Percentiles rank a stretch among this genome's conserved stretches.
phyloP scores from a whole-genome alignment of 208 protist genomes.

The Strigomonas galati region DNA sequence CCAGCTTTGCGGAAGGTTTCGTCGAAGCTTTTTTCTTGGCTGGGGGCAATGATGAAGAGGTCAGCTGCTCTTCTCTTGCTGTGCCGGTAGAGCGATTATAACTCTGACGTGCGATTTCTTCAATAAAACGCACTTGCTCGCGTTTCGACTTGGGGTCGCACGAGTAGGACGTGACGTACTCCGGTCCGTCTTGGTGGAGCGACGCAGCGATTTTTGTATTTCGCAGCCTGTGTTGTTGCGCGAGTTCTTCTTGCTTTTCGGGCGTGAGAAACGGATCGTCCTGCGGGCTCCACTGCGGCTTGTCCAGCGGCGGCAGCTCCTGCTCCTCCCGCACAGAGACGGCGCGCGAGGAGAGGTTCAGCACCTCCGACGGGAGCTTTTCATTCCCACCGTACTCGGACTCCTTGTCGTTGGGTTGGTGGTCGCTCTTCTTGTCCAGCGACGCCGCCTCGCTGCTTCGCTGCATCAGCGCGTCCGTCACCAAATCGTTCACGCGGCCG shows the following conservation, averaged over 20 bases:
- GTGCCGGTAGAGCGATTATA: background rate
- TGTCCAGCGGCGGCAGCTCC: background rate
- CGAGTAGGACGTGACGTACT: slow-evolving; percentile 67
- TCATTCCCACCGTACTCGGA: background rate
- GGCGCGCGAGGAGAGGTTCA: background rate
- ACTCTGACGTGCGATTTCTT: slow-evolving; percentile 32
- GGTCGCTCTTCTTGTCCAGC: background rate
- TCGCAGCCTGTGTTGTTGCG: slow-evolving; percentile 21
- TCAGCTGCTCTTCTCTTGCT: background rate
- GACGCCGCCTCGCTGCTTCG: background rate
- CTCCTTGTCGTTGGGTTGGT: background rate
- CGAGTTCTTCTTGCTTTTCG: slow-evolving; percentile 18
- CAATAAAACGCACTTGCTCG: slow-evolving; percentile 78
- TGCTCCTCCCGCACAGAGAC: background rate
- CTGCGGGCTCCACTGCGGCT: background rate
- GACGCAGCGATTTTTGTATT: slow-evolving; percentile 48
- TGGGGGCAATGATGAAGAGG: background rate
- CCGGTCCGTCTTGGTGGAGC: slow-evolving; percentile 59
- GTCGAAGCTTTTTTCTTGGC: background rate
- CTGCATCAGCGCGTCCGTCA: slow-evolving; percentile 51
- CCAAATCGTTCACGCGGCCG: slow-evolving; percentile 45
- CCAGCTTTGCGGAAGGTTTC: background rate
- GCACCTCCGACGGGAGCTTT: background rate
- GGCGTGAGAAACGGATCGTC: slow-evolving; percentile 14
- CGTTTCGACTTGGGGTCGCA: slow-evolving; percentile 57